These are phyloP conservation scores for Penicillium sp. DNA, from an alignment of 2,329 filamentous ascomycete genomes.

Conservation along the genomic window DNA sequence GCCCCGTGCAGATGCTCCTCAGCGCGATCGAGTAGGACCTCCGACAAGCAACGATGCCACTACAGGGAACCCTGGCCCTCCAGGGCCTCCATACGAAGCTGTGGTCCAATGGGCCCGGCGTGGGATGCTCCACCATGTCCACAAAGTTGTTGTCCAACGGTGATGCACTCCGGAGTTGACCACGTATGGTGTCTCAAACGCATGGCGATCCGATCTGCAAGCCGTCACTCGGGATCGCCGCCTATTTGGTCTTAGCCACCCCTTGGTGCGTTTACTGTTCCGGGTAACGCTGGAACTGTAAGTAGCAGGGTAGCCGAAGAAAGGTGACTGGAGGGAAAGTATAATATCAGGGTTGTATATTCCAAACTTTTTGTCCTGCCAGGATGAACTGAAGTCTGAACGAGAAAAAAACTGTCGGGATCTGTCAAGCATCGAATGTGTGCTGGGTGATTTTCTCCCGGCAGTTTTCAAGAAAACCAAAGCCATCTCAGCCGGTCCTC, in stretches of 20 bases:
- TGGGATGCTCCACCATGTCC: constrained; percentile 12
- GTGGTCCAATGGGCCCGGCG: constrained; percentile 11
- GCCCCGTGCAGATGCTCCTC: background rate
- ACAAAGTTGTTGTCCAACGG: constrained; percentile 19
- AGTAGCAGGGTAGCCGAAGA: constrained; percentile 2
- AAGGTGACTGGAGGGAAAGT: background rate
- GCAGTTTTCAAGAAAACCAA: constrained; percentile 16
- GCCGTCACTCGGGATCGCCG: constrained; percentile 27
- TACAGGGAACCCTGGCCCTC: constrained; percentile 16
- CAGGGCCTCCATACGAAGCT: constrained; percentile 2
- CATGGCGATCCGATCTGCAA: constrained; percentile 32
- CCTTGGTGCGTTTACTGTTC: constrained; percentile 16
- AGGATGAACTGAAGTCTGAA: background rate
- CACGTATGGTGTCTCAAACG: constrained; percentile 26
- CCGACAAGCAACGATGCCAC: constrained; percentile 2
- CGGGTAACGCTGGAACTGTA: constrained; percentile 11
- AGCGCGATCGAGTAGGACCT: constrained; percentile 3
- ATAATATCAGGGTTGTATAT: background rate
- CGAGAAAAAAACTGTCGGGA: background rate
- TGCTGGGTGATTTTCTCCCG: constrained; percentile 4
- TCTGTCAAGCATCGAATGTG: background rate
- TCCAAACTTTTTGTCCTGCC: background rate
- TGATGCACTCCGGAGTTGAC: constrained; percentile 23
- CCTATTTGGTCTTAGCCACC: constrained; percentile 19
- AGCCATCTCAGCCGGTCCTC: constrained; percentile 1